Base-by-base conservation (phyloP, 257 asterid species). In the Anisodus tanguticus region DNA sequence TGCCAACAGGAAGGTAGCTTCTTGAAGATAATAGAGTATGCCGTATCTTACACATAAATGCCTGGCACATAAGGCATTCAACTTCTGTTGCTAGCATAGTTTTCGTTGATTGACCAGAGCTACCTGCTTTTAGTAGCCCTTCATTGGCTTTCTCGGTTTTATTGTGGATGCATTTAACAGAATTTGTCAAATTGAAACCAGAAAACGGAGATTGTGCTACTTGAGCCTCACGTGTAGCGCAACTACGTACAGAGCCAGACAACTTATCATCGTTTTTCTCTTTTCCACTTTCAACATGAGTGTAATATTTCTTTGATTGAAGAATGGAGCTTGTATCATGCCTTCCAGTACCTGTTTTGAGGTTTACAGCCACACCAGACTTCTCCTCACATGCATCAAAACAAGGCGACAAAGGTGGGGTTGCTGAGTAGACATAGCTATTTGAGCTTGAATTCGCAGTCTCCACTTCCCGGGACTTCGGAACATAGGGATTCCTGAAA, bases 41-140 rank as follows among this genome's bases (percentile, higher is more conserved):
- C 31, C 99, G 93, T 76, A 93, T 88, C 91, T 92, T 93, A 85
- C 99, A 95, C 98, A 97, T 95, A 90, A 93, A 93, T 87, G 95
- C 92, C 90, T 97, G 99, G 88, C 94, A 93, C 88, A 83, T 83
- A 80, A 95, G 92, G 88, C 99, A 97, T 89, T 97, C 98, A 85
- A 93, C 84, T 88, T 93, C 97, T 83, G 98, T 92, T 57, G 99
- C 97, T 84, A 95, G 94, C 85, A 90, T 91, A 84, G 94, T 91
- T 84, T 91, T 95, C 79, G 89, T 83, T 26, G 95, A 88, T 87
- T 92, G 92, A 83, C 88, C 87, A 86, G 86, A 85, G 87, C 83
- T 93, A 83, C 91, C 95, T 79, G 89, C 93, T 85, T 89, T 88
- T 85, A 77, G 87, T 45, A 90, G 88, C 85, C 88, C 93, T 47